Evolutionary conservation across 176 grass and related monocot genomes (phyloP), one percentile per base, ranked within the genome.

Genomic region (Cenchrus fungigraminus): DNA sequence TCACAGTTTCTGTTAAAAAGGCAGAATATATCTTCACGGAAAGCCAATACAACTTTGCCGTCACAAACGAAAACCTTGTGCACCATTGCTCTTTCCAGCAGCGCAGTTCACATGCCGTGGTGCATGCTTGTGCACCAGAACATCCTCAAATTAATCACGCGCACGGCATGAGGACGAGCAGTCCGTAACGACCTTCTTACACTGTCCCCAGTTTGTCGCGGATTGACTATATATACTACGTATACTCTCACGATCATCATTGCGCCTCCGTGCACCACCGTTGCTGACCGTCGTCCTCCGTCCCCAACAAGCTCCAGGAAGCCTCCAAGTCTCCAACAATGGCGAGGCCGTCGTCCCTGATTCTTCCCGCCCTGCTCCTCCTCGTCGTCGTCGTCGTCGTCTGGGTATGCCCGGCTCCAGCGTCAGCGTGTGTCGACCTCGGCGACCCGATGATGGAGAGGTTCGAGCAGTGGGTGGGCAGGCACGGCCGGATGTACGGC

Each of bases 391-490:
- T 40, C 37, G 29, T 68, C 6, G 47, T 0, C 60, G 19, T 69
- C 51, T 53, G 69, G 19, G 31, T 20, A 22, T 74, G 52, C 7
- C 6, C 28, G 1, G 10, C 0, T 58, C 20, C 3, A 1, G 6
- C 59, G 6, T 1, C 22, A 0, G 60, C 68, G 37, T 40, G 37
- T 40, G 37, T 40, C 37, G 37, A 40, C 37, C 37, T 40, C 37
- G 37, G 4, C 6, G 68, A 90, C 12, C 71, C 31, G 51, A 74
- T 84, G 80, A 56, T 69, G 2, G 56, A 86, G 15, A 74, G 85
- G 68, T 90, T 89, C 67, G 91, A 97, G 37, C 74, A 61, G 67
- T 97, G 94, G 94, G 86, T 94, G 81, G 32, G 17, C 29, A 76
- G 70, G 55, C 80, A 94, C 22, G 91, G 89, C 49, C 87, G 85